A percentile compares a stretch with the other conserved stretches of the same genome.
These are phyloP conservation scores for Phaeophleospora eucalypticola DNA, from an alignment of 2,329 filamentous ascomycete genomes.

Conservation along the genomic window DNA sequence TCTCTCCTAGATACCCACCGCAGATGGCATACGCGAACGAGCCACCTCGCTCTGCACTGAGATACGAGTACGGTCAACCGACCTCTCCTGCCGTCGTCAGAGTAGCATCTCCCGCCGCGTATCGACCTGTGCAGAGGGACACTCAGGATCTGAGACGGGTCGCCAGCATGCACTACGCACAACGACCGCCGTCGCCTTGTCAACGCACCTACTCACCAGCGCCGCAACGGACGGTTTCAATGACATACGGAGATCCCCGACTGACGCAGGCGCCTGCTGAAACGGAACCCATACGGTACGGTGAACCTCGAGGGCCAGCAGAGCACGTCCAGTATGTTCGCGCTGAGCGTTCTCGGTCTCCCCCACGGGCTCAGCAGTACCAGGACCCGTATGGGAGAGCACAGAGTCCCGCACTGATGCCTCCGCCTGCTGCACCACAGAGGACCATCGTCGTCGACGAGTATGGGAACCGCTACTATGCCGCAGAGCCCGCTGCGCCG, in stretches of 20 bases:
- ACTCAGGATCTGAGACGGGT: constrained; percentile 46
- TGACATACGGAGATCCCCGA: constrained; percentile 40
- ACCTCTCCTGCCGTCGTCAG: constrained; percentile 38
- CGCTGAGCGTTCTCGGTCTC: constrained; percentile 40
- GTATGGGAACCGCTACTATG: constrained; percentile 75
- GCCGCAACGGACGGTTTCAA: constrained; percentile 39
- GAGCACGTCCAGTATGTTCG: constrained; percentile 35
- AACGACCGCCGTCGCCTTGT: constrained; percentile 42
- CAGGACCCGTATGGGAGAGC: constrained; percentile 35
- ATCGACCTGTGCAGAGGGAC: constrained; percentile 38
- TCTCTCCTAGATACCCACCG: constrained; percentile 36
- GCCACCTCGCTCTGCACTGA: constrained; percentile 35
- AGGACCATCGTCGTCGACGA: constrained; percentile 72
- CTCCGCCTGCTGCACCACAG: constrained; percentile 43
- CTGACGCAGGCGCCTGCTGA: constrained; percentile 28
- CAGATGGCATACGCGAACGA: constrained; percentile 45
- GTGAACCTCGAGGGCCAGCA: constrained; percentile 33
- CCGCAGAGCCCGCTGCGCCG: constrained; percentile 39
- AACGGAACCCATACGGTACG: constrained; percentile 20
- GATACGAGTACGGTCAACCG: constrained; percentile 40
- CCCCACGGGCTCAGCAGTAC: constrained; percentile 28
- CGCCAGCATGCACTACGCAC: constrained; percentile 46
- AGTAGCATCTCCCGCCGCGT: constrained; percentile 35
- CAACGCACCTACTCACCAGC: constrained; percentile 39
- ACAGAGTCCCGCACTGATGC: constrained; percentile 42